Conservation (phyloP, 768 basidiomycete genomes). For the Tulasnella calospora region DNA sequence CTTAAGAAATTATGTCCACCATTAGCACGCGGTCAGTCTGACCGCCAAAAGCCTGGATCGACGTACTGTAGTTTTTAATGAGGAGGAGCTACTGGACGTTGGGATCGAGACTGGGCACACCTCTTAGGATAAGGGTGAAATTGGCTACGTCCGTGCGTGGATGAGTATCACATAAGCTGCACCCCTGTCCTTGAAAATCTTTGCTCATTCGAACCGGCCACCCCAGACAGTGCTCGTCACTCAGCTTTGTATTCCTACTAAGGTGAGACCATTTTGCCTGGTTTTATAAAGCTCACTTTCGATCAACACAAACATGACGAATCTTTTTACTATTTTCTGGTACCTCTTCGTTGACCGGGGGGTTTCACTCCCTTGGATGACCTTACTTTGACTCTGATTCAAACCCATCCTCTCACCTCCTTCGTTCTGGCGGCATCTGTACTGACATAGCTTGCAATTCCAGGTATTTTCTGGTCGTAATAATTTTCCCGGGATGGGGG, state of each 20-base stretch:
- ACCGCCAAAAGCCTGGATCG: neutral
- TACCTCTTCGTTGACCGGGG: constrained; percentile 22
- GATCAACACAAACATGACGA: neutral
- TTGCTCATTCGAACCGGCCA: neutral
- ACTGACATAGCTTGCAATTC: neutral
- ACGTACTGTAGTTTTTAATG: neutral
- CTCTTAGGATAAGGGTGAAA: neutral
- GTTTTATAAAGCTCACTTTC: neutral
- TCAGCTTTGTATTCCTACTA: neutral
- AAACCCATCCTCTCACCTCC: neutral
- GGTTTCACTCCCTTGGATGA: constrained; percentile 13
- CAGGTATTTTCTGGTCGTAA: neutral
- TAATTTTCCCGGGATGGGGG: neutral
- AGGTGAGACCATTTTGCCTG: neutral
- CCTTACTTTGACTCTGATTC: constrained; percentile 11
- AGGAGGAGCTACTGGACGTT: neutral
- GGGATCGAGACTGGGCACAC: neutral
- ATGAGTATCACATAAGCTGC: neutral
- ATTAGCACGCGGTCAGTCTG: neutral
- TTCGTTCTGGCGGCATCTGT: neutral
- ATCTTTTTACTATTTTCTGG: constrained; percentile 17
- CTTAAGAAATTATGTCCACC: neutral
- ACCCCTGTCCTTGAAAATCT: constrained; percentile 9
- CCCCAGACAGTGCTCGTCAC: neutral
- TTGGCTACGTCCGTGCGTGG: neutral